Evolutionary conservation across 2,329 filamentous ascomycete genomes (phyloP), one percentile per base, ranked within the genome.

Genomic region (Xylaria sp.): DNA sequence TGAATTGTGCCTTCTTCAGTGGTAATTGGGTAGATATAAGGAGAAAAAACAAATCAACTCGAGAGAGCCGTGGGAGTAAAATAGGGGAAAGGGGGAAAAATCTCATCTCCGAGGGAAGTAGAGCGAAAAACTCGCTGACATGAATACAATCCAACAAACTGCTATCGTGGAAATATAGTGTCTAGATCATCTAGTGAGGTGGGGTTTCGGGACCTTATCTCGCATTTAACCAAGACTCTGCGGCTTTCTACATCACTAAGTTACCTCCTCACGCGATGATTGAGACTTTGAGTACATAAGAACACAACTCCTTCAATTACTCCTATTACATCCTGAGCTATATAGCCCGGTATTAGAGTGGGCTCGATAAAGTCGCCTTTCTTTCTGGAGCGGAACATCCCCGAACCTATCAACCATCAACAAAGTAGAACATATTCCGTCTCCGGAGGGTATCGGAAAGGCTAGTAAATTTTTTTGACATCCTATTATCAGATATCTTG

Each of bases 201-300:
- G 61, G 61, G 61, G 61, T 45, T 56, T 55, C 45, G 6, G 47
- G 38, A 11, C n/a, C 59, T 61, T 61, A 61, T 54, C 59, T 36
- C 11, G 15, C 22, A 20, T 44, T 42, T 29, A n/a, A 44, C 25
- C 33, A 54, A 54, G 38, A 17, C 53, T 56, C 13, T 39, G 13
- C 31, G 9, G n/a, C 15, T 33, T 27, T 38, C 20, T 27, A 22
- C 2, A 54, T 50, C 13, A 17, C 10, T 13, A 17, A 51, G 15
- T 20, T 10, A 31, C 15, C 53, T 20, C n/a, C 15, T 20, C 20
- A 22, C 2, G 20, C 1, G 22, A 10, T 42, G 2, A 42, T 44
- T 17, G 5, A 29, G 25, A 13, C 13, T 29, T 13, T 27, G 13
- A 22, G 11, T 25, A 27, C 20, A 49, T 9, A n/a, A 31, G n/a